phyloP scores from a whole-genome alignment of 805 yeast genomes.

The Ogataea parapolymorpha region DNA sequence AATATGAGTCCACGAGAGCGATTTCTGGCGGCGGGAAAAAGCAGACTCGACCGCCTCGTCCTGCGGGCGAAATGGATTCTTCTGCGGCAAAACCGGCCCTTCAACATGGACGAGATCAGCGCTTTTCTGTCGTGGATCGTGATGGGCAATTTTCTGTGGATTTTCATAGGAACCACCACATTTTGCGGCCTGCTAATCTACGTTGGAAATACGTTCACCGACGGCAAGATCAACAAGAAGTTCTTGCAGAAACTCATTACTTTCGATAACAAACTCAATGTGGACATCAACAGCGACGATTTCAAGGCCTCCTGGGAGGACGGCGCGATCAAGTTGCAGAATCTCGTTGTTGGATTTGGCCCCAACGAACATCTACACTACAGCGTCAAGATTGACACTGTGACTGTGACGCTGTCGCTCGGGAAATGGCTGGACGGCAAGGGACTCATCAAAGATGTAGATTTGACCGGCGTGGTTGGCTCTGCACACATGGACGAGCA shows the following conservation, averaged over 20 bases:
- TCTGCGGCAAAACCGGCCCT: constrained; percentile 45
- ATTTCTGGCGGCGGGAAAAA: constrained; percentile 20
- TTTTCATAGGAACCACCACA: constrained; percentile 55
- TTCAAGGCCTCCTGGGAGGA: constrained; percentile 46
- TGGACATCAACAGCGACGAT: constrained; percentile 29
- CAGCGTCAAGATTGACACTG: constrained; percentile 38
- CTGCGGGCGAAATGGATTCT: constrained; percentile 43
- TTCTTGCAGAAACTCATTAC: constrained; percentile 30
- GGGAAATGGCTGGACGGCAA: constrained; percentile 55
- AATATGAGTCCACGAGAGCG: constrained; percentile 6
- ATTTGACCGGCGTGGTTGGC: constrained; percentile 47
- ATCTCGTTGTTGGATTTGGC: constrained; percentile 31
- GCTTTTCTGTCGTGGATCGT: constrained; percentile 56
- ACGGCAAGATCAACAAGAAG: constrained; percentile 26
- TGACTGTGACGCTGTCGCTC: constrained; percentile 46
- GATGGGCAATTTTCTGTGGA: constrained; percentile 56
- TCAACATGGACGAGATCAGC: constrained; percentile 48
- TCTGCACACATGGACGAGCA: constrained; percentile 20
- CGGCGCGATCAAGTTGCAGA: constrained; percentile 47
- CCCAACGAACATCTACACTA: constrained; percentile 25
- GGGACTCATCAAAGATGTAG: constrained; percentile 49
- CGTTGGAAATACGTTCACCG: constrained; percentile 36
- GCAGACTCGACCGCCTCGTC: constrained; percentile 10
- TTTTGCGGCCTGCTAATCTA: constrained; percentile 48
- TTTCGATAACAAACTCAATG: constrained; percentile 31